These are phyloP conservation scores for Calamus simplicifolius DNA, from an alignment of 176 grass and related monocot species.

Conservation along the genomic window DNA sequence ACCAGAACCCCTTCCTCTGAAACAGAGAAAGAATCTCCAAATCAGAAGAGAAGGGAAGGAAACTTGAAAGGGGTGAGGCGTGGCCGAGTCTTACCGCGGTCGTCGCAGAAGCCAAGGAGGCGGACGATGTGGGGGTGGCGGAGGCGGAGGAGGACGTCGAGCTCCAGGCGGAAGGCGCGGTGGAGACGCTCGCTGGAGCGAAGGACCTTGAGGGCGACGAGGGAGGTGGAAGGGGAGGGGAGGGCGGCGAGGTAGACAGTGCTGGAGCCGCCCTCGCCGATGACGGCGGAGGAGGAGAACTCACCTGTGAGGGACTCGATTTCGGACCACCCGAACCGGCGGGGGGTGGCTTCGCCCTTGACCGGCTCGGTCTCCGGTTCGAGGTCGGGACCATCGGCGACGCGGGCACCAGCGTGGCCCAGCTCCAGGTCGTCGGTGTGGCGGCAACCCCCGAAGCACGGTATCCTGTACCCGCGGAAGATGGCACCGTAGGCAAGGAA, in stretches of 20 bases:
- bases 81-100: background rate
- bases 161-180: slow-evolving; percentile 9
- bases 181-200: slow-evolving; percentile 6
- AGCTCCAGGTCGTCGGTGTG: background rate
- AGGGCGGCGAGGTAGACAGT: slow-evolving; percentile 1
- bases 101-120: slow-evolving; percentile 11
- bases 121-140: slow-evolving; percentile 3
- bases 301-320: slow-evolving; percentile 1
- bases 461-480: background rate
- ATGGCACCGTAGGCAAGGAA: background rate
- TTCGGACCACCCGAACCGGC: slow-evolving; percentile 1
- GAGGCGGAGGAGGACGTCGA: slow-evolving; percentile 5
- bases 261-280: slow-evolving; percentile 15
- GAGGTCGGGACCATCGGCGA: too few species aligned
- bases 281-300: background rate
- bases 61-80: background rate
- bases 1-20: slow-evolving; percentile 44
- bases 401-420: background rate
- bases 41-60: background rate
- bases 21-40: background rate
- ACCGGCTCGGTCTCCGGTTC: background rate
- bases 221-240: background rate
- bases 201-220: slow-evolving; percentile 2
- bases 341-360: background rate
- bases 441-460: background rate